Evolutionary conservation across 805 yeast species (phyloP).

Genomic region (Vanderwaltozyma verrucispora): DNA sequence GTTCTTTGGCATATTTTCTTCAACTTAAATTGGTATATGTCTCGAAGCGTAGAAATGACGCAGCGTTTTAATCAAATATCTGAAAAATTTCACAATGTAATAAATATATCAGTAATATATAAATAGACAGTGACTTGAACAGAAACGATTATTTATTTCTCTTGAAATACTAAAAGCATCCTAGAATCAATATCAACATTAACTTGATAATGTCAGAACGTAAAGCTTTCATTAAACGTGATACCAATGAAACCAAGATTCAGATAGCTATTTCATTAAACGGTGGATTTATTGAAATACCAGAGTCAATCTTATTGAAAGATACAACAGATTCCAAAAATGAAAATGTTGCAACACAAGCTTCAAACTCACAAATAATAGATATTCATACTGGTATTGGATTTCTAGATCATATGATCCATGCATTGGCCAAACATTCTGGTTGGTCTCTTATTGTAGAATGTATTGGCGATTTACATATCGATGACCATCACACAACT

Average conservation of each 20-base stretch:
- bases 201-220: constrained; percentile 25
- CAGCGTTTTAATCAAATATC: too few species aligned
- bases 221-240: constrained; percentile 36
- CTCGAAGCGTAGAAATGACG: too few species aligned
- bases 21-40: too few species aligned
- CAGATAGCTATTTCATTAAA: constrained; percentile 75
- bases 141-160: too few species aligned
- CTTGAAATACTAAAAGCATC: too few species aligned
- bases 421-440: constrained; percentile 91
- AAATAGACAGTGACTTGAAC: too few species aligned
- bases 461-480: constrained; percentile 89
- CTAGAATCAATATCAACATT: too few species aligned
- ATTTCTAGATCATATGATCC: constrained; percentile 93
- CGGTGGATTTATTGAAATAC: constrained; percentile 69
- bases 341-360: constrained; percentile 54
- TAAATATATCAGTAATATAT: too few species aligned
- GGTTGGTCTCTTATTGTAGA: constrained; percentile 91
- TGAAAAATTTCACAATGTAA: too few species aligned
- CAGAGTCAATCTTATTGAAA: constrained; percentile 42
- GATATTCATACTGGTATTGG: constrained; percentile 87
- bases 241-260: constrained; percentile 89
- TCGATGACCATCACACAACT: constrained; percentile 95
- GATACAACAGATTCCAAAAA: constrained; percentile 23
- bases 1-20: too few species aligned
- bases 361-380: constrained; percentile 61